Base-by-base conservation (phyloP, 805 yeast genomes). In the Lachancea nothofagi region DNA sequence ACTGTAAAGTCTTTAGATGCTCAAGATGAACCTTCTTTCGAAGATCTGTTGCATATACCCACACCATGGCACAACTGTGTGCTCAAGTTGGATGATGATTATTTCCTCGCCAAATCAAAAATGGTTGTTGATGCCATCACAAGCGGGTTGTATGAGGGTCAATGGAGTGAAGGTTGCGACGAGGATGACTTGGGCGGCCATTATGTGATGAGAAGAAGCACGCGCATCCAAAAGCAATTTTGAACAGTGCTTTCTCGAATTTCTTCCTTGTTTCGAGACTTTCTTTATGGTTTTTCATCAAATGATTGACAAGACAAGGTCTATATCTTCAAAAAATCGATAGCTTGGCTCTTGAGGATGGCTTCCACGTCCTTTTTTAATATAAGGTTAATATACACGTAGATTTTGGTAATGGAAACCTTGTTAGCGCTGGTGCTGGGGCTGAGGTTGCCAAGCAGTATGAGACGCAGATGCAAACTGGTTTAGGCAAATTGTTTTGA, bases 51-150 rank as follows among this genome's bases (percentile, higher is more conserved):
- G 42, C 83, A 77, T 54, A 75, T 77, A 42, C 82, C 83, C 36
- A 77, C 82, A 0, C 82, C 83, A 33, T 77, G 82, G 82, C 83
- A 77, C 55, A 77, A 77, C 48, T 62, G 75, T 38, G 68, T 77
- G 10, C 71, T 73, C 19, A 61, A 63, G 36, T 54, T 71, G 39
- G 66, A 64, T 33, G 69, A 66, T 23, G 55, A 56, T 25, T 57
- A 42, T 41, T 64, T 51, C 42, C 55, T 69, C 45, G 62, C 69
- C 4, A 66, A 64, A 43, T 57, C 70, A 3, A 59, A 55, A 33
- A 53, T 61, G 12, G 61, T 67, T 17, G 49, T 47, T 24, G 63
- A 66, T 38, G 71, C 72, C 1, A 48, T 67, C 13, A 53, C 50
- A 4, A 47, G 50, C 12, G 71, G 69, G 5, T 43, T 40, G 19